phyloP scores from a whole-genome alignment of 768 basidiomycete genomes.

The Flagelloscypha sp. region DNA sequence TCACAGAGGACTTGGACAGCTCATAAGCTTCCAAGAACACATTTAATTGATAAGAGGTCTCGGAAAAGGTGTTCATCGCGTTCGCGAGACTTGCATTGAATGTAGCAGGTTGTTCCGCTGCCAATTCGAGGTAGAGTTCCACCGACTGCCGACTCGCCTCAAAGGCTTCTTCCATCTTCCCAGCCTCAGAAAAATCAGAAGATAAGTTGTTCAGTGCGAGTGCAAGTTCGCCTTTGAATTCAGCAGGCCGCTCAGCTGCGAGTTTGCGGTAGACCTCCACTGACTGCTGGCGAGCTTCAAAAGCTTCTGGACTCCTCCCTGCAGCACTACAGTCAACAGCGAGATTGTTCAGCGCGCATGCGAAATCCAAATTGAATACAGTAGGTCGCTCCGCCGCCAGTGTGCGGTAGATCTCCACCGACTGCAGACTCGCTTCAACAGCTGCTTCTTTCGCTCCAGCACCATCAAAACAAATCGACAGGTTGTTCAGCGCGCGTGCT shows the following conservation, averaged over 20 bases:
- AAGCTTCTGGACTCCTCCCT: background rate
- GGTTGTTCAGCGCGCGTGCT: slow-evolving; percentile 1
- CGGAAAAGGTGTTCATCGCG: background rate
- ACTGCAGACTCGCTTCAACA: background rate
- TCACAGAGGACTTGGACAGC: too few relatives aligned
- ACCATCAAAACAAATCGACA: background rate
- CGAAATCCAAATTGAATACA: background rate
- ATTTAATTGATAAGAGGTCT: background rate
- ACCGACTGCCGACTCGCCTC: background rate
- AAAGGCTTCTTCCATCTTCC: background rate
- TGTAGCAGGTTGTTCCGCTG: background rate
- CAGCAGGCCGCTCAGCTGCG: background rate
- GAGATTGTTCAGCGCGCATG: background rate
- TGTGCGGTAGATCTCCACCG: background rate
- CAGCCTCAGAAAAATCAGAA: background rate
- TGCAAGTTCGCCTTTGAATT: background rate
- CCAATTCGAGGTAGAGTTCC: background rate
- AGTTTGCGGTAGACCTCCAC: background rate
- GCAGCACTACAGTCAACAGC: background rate
- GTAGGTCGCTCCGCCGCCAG: background rate
- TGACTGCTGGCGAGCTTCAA: background rate
- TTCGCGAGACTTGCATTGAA: background rate
- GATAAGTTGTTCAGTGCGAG: slow-evolving; percentile 1
- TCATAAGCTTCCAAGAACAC: too few relatives aligned
- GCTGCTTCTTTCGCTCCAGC: background rate